phyloP scores from a whole-genome alignment of 1,284 basidiomycete species.

The Calocybe gambosa region DNA sequence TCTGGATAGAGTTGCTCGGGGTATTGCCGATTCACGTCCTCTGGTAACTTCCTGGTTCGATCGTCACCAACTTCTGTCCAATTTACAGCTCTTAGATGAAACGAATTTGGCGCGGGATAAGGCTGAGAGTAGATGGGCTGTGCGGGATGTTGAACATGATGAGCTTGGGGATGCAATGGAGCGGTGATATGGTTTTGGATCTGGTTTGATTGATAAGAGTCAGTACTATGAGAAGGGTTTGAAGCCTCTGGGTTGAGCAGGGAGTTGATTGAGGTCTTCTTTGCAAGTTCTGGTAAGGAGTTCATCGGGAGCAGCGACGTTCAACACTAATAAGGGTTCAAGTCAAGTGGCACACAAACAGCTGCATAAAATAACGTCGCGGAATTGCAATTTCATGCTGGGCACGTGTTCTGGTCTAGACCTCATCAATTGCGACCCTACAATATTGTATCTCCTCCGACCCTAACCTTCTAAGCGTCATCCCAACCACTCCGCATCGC shows the following conservation, averaged over 20 bases:
- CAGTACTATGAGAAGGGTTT: slow-evolving; percentile 13
- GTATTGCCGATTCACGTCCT: slow-evolving; percentile 17
- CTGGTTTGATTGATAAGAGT: slow-evolving; percentile 17
- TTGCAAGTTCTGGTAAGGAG: slow-evolving; percentile 29
- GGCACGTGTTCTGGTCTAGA: too few relatives aligned
- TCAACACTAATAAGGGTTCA: background rate
- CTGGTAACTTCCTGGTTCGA: slow-evolving; percentile 16
- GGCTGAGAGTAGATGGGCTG: slow-evolving; percentile 11
- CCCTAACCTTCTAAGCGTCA: too few relatives aligned
- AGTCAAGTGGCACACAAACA: too few relatives aligned
- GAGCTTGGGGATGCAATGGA: slow-evolving; percentile 12
- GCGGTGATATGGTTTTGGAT: slow-evolving; percentile 17
- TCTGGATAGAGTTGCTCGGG: slow-evolving; percentile 14
- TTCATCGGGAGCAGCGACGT: slow-evolving; percentile 21
- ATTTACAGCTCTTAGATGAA: slow-evolving; percentile 30
- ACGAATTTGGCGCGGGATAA: slow-evolving; percentile 18
- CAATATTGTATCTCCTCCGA: too few relatives aligned
- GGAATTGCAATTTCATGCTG: too few relatives aligned
- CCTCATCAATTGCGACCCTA: too few relatives aligned
- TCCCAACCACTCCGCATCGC: too few relatives aligned
- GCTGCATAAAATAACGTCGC: too few relatives aligned
- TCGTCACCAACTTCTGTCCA: slow-evolving; percentile 25
- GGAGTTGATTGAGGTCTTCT: slow-evolving; percentile 36
- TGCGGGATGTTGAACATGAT: slow-evolving; percentile 17
- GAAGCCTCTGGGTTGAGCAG: slow-evolving; percentile 36